Evolutionary conservation across 371 early-diverging fungal species (phyloP).

Genomic region (Mortierella sp.): DNA sequence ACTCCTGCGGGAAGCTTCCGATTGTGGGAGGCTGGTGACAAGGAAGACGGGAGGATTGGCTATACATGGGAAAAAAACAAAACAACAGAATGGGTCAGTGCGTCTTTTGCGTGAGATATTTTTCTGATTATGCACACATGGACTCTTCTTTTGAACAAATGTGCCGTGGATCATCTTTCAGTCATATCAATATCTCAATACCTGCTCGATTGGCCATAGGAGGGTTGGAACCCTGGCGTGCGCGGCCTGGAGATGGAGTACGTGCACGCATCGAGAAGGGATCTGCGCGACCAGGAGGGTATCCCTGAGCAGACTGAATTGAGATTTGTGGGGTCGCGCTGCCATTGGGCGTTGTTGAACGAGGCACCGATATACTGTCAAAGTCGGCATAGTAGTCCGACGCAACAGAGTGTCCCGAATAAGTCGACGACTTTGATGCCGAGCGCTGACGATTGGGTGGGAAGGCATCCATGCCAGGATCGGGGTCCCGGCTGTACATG

Average conservation of each 20-base stretch:
- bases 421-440: slow-evolving; percentile 52
- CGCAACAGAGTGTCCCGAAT: slow-evolving; percentile 42
- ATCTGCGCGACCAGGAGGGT: slow-evolving; percentile 30
- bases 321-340: slow-evolving; percentile 45
- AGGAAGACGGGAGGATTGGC: slow-evolving; percentile 56
- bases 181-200: not conserved
- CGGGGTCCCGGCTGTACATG: slow-evolving; percentile 42
- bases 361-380: slow-evolving; percentile 39
- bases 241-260: slow-evolving; percentile 52
- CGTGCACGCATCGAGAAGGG: slow-evolving; percentile 52
- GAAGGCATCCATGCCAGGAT: slow-evolving; percentile 31
- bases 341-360: slow-evolving; percentile 51
- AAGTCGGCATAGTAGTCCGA: slow-evolving; percentile 54
- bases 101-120: not conserved
- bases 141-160: not conserved
- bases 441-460: slow-evolving; percentile 49
- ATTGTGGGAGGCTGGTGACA: slow-evolving; percentile 41
- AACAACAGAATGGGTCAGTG: not conserved
- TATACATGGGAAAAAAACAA: slow-evolving; percentile 11
- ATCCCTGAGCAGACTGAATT: slow-evolving; percentile 53
- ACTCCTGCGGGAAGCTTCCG: slow-evolving; percentile 49
- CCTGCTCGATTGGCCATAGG: slow-evolving; percentile 33
- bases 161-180: not conserved
- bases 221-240: slow-evolving; percentile 52
- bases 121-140: not conserved